Evolutionary conservation across 331 rosid species (phyloP).

Genomic region (Erythrophleum ivorense): DNA sequence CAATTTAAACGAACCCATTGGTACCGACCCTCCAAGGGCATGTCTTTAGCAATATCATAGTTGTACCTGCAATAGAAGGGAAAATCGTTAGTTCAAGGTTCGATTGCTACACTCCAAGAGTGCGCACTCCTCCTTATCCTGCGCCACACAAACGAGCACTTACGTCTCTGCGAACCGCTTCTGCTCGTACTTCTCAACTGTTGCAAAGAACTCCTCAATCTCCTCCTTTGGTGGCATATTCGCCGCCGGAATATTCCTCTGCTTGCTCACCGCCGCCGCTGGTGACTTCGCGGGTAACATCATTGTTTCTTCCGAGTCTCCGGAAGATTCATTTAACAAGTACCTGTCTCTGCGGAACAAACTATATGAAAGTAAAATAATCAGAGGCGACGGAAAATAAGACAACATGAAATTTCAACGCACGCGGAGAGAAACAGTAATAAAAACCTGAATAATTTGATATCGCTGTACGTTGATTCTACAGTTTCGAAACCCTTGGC

Average conservation of each 20-base stretch:
- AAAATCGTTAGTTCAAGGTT: conserved; percentile 61
- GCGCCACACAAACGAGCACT: conserved; percentile 43
- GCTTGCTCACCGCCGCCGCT: conserved; percentile 11
- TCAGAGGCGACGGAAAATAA: not conserved
- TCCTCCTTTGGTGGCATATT: conserved; percentile 60
- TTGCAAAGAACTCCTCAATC: conserved; percentile 81
- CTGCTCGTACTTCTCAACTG: conserved; percentile 73
- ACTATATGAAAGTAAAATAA: not conserved
- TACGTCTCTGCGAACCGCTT: conserved; percentile 82
- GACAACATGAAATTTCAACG: not conserved
- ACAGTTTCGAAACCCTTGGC: conserved; percentile 64
- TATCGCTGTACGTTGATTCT: conserved; percentile 44
- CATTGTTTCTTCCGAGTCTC: conserved; percentile 53
- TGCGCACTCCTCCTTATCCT: conserved; percentile 50
- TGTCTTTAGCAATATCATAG: conserved; percentile 79
- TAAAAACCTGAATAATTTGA: conserved; percentile 59
- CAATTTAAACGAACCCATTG: conserved; percentile 78
- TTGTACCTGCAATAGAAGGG: conserved; percentile 73
- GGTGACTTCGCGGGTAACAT: conserved; percentile 33
- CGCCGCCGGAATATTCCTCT: conserved; percentile 3
- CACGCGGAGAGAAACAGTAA: not conserved
- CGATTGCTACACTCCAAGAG: conserved; percentile 37
- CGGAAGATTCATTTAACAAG: conserved; percentile 52
- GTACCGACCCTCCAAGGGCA: conserved; percentile 92
- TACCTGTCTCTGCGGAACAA: conserved; percentile 44